A percentile compares a stretch with the other conserved stretches of the same genome.
Evolutionary conservation across 441 rosid genomes (phyloP).

Genomic region (Euphorbia schlechtendalii): DNA sequence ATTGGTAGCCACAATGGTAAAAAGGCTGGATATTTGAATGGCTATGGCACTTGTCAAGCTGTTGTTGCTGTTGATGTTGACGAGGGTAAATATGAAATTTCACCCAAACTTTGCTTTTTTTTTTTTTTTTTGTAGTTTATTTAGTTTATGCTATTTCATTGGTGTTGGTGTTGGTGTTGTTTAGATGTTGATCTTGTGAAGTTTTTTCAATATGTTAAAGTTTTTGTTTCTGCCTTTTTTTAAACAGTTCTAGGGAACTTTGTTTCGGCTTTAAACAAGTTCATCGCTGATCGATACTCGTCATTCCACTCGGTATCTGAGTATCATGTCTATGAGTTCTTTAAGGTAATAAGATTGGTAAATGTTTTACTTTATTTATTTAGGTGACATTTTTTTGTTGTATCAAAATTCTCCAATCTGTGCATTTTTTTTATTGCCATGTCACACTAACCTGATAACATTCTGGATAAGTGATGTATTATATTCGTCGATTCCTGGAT

Average conservation of each 20-base stretch:
- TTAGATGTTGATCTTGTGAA: no score
- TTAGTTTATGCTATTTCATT: no score
- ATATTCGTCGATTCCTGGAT: no score
- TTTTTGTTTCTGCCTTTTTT: constrained; percentile 16
- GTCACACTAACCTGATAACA: background rate
- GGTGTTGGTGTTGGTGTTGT: no score
- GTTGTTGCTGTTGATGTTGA: constrained; percentile 94
- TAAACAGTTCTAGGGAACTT: constrained; percentile 86
- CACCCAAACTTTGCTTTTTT: background rate
- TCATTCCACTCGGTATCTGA: constrained; percentile 72
- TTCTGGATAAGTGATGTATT: background rate
- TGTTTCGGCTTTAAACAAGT: constrained; percentile 86
- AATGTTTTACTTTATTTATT: background rate
- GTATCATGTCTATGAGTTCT: constrained; percentile 93
- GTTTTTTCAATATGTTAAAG: no score
- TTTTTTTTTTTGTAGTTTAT: background rate
- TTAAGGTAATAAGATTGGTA: constrained; percentile 53
- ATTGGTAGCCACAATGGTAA: constrained; percentile 19
- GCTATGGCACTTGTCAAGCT: constrained; percentile 32
- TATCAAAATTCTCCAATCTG: background rate
- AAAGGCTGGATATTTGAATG: constrained; percentile 34
- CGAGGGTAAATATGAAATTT: constrained; percentile 49
- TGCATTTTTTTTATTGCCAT: background rate
- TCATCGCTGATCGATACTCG: constrained; percentile 82
- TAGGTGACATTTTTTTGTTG: background rate